Conservation (phyloP, 148 eudicot genomes). For the Arbutus unedo region DNA sequence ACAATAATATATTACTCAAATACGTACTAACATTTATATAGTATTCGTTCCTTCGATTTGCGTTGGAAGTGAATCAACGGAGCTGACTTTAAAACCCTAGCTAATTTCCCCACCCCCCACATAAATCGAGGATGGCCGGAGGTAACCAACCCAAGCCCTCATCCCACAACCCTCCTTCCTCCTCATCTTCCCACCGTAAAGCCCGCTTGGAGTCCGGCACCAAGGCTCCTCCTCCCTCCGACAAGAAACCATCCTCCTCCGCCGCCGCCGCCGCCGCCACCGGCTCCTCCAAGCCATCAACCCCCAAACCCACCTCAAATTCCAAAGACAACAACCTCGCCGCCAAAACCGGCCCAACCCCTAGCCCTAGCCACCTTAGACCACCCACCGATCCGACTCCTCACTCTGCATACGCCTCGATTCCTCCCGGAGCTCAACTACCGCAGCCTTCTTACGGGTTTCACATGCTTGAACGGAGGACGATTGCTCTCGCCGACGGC, state of each 20-base stretch:
- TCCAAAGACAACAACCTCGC: constrained; percentile 21
- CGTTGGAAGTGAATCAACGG: neutral
- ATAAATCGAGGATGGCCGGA: constrained; percentile 32
- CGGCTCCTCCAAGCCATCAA: constrained; percentile 14
- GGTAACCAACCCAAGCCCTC: constrained; percentile 27
- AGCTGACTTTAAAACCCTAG: constrained; percentile 4
- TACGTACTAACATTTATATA: too few species aligned
- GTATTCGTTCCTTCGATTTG: too few species aligned
- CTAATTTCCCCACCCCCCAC: neutral
- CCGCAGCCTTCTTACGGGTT: constrained; percentile 76
- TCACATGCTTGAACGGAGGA: constrained; percentile 87
- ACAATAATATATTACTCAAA: neutral
- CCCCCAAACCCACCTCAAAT: constrained; percentile 33
- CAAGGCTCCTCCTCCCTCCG: constrained; percentile 13
- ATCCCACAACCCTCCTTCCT: constrained; percentile 26
- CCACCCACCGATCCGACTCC: constrained; percentile 15
- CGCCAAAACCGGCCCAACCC: constrained; percentile 29
- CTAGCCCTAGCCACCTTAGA: constrained; percentile 30
- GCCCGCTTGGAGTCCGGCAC: constrained; percentile 35
- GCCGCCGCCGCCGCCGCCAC: constrained; percentile 20
- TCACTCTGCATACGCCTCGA: constrained; percentile 22
- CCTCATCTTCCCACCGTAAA: constrained; percentile 33
- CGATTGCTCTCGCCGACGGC: constrained; percentile 62
- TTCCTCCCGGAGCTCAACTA: constrained; percentile 32
- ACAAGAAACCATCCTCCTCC: constrained; percentile 30